These are phyloP conservation scores for Manihot esculenta DNA, from an alignment of 441 rosid genomes.

Conservation along the genomic window DNA sequence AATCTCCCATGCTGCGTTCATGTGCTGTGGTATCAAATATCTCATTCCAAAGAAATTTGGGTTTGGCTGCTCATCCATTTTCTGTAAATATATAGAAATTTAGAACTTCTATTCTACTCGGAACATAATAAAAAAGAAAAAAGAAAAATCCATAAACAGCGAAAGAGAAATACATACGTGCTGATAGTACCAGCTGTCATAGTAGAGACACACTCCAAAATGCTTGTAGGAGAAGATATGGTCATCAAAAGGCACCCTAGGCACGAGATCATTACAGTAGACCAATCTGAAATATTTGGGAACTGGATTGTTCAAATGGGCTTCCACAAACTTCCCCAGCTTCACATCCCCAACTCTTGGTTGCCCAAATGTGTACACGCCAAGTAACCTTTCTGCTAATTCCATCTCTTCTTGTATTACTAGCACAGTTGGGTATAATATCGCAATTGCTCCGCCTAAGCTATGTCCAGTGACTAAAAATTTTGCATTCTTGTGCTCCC, in stretches of 20 bases:
- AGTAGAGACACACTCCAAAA: conserved; percentile 16
- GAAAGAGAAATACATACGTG: neutral
- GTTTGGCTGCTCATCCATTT: conserved; percentile 16
- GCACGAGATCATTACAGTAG: conserved; percentile 17
- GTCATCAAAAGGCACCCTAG: conserved; percentile 16
- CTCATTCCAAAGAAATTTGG: neutral
- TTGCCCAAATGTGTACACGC: conserved; percentile 14
- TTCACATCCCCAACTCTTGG: conserved; percentile 7
- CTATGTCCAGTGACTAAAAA: conserved; percentile 16
- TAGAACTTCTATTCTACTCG: neutral
- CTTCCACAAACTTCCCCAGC: conserved; percentile 10
- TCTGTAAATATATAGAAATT: conserved; percentile 22
- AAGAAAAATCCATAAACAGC: neutral
- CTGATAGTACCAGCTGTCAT: conserved; percentile 9
- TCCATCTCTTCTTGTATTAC: conserved; percentile 13
- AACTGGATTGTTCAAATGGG: conserved; percentile 3
- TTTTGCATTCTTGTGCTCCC: conserved; percentile 12
- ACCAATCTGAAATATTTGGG: conserved; percentile 10
- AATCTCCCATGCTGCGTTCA: conserved; percentile 11
- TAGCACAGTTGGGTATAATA: neutral
- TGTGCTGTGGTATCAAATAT: neutral
- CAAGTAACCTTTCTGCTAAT: neutral
- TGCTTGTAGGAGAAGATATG: conserved; percentile 5
- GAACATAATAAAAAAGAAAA: neutral
- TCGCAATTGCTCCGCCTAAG: conserved; percentile 20